Evolutionary conservation across 2,329 filamentous ascomycete genomes (phyloP).

Genomic region (Fusarium begoniae): DNA sequence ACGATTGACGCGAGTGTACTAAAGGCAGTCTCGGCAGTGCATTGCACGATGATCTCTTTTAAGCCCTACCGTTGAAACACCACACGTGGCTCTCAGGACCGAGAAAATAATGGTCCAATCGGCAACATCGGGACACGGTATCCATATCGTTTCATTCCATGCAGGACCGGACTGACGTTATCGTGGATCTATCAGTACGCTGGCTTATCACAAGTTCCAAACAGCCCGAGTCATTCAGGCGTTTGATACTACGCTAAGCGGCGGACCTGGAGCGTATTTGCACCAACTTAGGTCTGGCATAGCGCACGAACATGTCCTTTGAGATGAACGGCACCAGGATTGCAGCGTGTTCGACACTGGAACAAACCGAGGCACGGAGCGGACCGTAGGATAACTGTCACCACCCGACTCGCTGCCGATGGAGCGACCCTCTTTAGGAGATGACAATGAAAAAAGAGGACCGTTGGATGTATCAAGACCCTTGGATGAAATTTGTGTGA

Average conservation of each 20-base stretch:
- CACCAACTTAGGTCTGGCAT: background rate
- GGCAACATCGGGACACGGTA: constrained; percentile 8
- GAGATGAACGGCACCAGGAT: background rate
- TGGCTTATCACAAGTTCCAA: background rate
- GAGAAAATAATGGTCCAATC: background rate
- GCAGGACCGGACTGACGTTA: background rate
- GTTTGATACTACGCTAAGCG: constrained; percentile 2
- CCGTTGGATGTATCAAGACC: background rate
- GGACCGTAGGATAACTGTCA: constrained; percentile 15
- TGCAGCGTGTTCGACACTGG: background rate
- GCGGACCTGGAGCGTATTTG: background rate
- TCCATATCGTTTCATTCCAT: background rate
- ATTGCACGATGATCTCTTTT: background rate
- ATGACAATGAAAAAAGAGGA: background rate
- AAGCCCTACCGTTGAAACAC: constrained; percentile 15
- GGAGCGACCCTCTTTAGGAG: background rate
- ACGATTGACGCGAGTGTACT: background rate
- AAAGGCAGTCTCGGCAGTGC: background rate
- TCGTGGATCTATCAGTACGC: background rate
- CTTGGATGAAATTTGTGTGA: background rate
- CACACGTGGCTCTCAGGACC: constrained; percentile 1
- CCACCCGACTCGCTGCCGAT: constrained; percentile 3
- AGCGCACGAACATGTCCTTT: background rate
- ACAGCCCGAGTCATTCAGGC: constrained; percentile 4
- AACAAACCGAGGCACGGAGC: constrained; percentile 12